phyloP scores from a whole-genome alignment of 2,329 filamentous ascomycete genomes.

The Coleophoma eucalyptorum region DNA sequence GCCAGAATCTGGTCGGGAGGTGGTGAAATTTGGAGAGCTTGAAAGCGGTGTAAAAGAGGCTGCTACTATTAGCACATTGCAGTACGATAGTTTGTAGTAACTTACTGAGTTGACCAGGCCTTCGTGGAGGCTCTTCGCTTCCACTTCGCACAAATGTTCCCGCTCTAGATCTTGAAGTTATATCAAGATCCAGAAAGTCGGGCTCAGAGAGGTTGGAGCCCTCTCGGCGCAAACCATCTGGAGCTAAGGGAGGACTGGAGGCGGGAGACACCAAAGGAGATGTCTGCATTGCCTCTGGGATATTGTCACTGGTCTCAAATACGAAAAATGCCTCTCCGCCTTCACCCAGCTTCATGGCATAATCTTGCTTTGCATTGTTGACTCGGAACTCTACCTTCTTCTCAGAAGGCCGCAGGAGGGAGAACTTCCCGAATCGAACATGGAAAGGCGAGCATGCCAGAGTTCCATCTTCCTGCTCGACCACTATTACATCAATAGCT shows the following conservation, averaged over 20 bases:
- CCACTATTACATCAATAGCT: conserved; percentile 97
- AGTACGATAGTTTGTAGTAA: neutral
- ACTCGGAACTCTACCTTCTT: conserved; percentile 99
- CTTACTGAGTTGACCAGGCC: conserved; percentile 24
- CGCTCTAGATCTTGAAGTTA: conserved; percentile 34
- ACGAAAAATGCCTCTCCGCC: conserved; percentile 98
- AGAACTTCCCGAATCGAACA: conserved; percentile 98
- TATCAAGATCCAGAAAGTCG: conserved; percentile 62
- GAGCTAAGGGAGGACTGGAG: conserved; percentile 70
- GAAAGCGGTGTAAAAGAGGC: conserved; percentile 44
- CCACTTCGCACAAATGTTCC: conserved; percentile 38
- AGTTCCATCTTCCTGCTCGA: conserved; percentile 89
- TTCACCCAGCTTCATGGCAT: conserved; percentile 97
- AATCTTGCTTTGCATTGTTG: conserved; percentile 87
- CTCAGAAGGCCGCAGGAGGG: conserved; percentile 86
- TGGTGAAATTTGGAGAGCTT: conserved; percentile 46
- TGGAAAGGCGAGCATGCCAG: conserved; percentile 95
- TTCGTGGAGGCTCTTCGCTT: conserved; percentile 38
- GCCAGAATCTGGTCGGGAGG: conserved; percentile 41
- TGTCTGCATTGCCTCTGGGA: conserved; percentile 91
- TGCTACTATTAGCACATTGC: conserved; percentile 16
- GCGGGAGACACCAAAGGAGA: conserved; percentile 89
- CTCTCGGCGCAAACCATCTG: conserved; percentile 26
- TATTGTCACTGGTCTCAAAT: conserved; percentile 88
- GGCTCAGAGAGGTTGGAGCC: conserved; percentile 54